Evolutionary conservation across 1,284 basidiomycete genomes (phyloP).

Genomic region (Trichosporon ovoides): DNA sequence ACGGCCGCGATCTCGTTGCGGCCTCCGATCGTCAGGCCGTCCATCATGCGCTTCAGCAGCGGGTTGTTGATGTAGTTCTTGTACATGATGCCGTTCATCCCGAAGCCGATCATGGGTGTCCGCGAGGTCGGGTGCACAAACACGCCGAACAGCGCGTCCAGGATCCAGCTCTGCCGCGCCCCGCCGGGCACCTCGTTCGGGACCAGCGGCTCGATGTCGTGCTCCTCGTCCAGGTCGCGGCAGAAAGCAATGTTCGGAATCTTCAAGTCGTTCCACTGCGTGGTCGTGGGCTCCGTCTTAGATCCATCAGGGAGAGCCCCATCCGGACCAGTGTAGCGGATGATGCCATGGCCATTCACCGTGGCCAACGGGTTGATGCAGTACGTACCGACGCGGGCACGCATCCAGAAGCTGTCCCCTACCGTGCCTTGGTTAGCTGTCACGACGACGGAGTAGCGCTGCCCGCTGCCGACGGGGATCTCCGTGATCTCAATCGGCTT

Average conservation of each 20-base stretch:
- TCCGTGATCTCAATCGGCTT: slow-evolving; percentile 24
- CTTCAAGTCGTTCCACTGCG: background rate
- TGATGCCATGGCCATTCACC: background rate
- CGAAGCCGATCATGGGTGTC: slow-evolving; percentile 20
- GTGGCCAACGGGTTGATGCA: slow-evolving; percentile 5
- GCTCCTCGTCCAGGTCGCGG: slow-evolving; percentile 25
- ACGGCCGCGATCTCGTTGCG: slow-evolving; percentile 21
- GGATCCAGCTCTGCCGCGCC: slow-evolving; percentile 19
- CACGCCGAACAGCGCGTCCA: slow-evolving; percentile 25
- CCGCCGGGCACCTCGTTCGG: slow-evolving; percentile 19
- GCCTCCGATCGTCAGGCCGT: slow-evolving; percentile 19
- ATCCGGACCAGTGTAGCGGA: slow-evolving; percentile 9
- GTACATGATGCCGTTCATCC: slow-evolving; percentile 30
- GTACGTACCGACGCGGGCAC: slow-evolving; percentile 26
- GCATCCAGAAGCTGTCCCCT: slow-evolving; percentile 37
- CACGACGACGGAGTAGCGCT: slow-evolving; percentile 39
- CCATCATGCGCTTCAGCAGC: slow-evolving; percentile 26
- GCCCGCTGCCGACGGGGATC: slow-evolving; percentile 23
- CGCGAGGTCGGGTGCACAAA: slow-evolving; percentile 22
- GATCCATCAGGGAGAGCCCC: background rate
- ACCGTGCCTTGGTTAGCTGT: slow-evolving; percentile 27
- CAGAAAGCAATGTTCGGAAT: slow-evolving; percentile 11
- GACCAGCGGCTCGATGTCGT: slow-evolving; percentile 26
- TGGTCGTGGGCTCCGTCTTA: background rate
- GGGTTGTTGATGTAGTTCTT: slow-evolving; percentile 36